Percentiles rank a stretch among this genome's conserved stretches.
phyloP scores from a whole-genome alignment of 768 basidiomycete genomes.

The Nidularia sp. region DNA sequence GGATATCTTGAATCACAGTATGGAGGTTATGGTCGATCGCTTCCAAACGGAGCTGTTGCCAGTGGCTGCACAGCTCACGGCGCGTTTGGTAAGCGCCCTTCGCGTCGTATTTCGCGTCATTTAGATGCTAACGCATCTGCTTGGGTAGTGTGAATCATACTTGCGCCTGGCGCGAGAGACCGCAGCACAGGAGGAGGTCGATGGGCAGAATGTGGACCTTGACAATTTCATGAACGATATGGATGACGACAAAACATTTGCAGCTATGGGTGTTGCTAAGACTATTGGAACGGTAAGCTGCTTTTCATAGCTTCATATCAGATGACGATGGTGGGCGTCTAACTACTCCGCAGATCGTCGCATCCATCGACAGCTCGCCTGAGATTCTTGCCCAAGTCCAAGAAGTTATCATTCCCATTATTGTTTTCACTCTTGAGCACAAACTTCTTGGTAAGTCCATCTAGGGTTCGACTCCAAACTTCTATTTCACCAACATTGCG shows the following conservation, averaged over 20 bases:
- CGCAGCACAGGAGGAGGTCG: constrained; percentile 48
- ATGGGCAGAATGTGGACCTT: constrained; percentile 45
- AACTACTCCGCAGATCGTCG: constrained; percentile 55
- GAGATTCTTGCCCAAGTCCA: constrained; percentile 79
- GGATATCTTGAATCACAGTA: constrained; percentile 75
- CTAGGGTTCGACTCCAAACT: neutral
- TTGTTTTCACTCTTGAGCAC: constrained; percentile 72
- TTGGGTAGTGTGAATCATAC: constrained; percentile 72
- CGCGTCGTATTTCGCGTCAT: neutral
- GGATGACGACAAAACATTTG: constrained; percentile 86
- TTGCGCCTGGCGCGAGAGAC: constrained; percentile 72
- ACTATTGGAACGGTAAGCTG: constrained; percentile 70
- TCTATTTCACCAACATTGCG: neutral
- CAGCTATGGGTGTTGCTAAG: constrained; percentile 84
- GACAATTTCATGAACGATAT: constrained; percentile 49
- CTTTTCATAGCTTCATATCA: neutral
- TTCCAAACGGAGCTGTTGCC: constrained; percentile 84
- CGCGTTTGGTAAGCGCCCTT: constrained; percentile 57
- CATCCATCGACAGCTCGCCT: constrained; percentile 66
- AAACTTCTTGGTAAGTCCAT: constrained; percentile 63
- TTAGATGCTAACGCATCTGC: neutral
- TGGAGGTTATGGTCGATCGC: constrained; percentile 83
- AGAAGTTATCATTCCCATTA: constrained; percentile 75
- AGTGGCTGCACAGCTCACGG: constrained; percentile 77
- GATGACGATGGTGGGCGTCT: neutral